These are phyloP conservation scores for Oryza australiensis DNA, from an alignment of 176 grass and related monocot species.

Conservation along the genomic window DNA sequence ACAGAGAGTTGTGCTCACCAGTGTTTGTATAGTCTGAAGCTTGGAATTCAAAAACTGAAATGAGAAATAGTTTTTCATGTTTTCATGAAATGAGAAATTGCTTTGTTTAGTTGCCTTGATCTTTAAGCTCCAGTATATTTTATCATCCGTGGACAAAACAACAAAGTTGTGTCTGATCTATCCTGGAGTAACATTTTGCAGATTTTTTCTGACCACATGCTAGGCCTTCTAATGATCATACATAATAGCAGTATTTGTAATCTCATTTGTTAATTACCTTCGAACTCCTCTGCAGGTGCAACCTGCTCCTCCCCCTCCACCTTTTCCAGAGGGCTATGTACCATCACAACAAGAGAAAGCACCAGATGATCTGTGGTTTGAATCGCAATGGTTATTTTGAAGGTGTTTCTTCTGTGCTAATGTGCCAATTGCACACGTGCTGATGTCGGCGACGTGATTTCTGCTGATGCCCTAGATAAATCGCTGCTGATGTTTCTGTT, in stretches of 20 bases:
- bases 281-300: conserved; percentile 49
- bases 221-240: background rate
- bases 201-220: background rate
- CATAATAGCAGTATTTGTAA: background rate
- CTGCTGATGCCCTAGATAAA: too few relatives aligned
- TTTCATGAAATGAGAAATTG: background rate
- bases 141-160: background rate
- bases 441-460: too few relatives aligned
- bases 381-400: too few relatives aligned
- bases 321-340: conserved; percentile 90
- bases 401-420: too few relatives aligned
- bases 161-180: background rate
- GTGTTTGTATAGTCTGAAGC: background rate
- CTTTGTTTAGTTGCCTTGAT: background rate
- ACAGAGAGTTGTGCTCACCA: background rate
- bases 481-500: too few relatives aligned
- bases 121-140: background rate
- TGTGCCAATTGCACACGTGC: too few relatives aligned
- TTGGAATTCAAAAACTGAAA: conserved; percentile 3
- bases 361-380: conserved; percentile 60
- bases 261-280: conserved; percentile 18
- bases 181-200: background rate
- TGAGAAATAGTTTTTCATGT: background rate
- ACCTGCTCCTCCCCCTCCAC: conserved; percentile 75
- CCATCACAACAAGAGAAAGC: conserved; percentile 68